Evolutionary conservation across 148 eudicot species (phyloP).

Genomic region (Rhododendron henanense): DNA sequence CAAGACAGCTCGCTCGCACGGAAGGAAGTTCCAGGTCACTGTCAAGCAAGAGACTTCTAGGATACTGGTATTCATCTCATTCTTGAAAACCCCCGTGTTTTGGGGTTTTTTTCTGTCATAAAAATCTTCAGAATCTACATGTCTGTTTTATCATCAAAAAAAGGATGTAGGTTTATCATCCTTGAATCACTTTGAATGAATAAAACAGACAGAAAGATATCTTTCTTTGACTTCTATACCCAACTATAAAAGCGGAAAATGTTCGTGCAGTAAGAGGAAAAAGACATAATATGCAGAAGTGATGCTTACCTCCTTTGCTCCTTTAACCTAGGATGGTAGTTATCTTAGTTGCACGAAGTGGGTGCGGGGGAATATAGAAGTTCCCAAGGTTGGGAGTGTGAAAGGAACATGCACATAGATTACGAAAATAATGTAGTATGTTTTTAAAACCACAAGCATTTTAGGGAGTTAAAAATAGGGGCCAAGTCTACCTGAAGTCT

Average conservation of each 20-base stretch:
- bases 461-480: no score
- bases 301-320: not conserved
- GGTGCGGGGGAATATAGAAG: no score
- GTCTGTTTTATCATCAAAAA: not conserved
- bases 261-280: not conserved
- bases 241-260: not conserved
- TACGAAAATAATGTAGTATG: no score
- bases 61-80: constrained; percentile 40
- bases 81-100: not conserved
- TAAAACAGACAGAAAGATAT: no score
- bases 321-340: not conserved
- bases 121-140: not conserved
- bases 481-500: no score
- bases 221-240: not conserved
- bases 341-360: no score
- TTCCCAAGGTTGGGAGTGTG: no score
- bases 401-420: no score
- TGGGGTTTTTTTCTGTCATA: not conserved
- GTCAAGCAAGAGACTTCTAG: constrained; percentile 49
- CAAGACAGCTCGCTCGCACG: constrained; percentile 57
- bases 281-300: not conserved
- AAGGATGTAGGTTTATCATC: not conserved
- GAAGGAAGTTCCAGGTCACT: constrained; percentile 52
- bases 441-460: no score
- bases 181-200: not conserved